Evolutionary conservation across 345 rosid species (phyloP), one percentile per base, ranked within the genome.

Genomic region (Clausena lansium): DNA sequence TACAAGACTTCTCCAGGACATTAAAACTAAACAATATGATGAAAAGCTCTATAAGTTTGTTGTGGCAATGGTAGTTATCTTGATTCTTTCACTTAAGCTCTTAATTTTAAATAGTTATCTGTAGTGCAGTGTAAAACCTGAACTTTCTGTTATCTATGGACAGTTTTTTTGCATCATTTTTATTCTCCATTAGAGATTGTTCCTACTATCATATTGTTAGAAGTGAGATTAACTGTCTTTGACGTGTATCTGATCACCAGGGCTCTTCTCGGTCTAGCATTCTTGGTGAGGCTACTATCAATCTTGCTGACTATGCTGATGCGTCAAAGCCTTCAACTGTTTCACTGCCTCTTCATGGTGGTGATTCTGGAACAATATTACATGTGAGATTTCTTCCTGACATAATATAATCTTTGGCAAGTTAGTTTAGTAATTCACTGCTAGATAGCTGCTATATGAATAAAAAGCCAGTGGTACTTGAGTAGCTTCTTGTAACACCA

Each of bases 221-320:
- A 50, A 54, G 38, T 73, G 41, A 73, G 52, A 33, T 68, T 79
- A 61, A 57, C 70, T 66, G 67, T 74, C 58, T 76, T 76, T 83
- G 71, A 45, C 57, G 70, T 76, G 66, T 67, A 79, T 82, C 62
- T 80, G 59, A 61, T 77, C 69, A 68, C 76, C 86, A 96, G 98
- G 99, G 99, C 76, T 87, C 98, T 79, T 91, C 99, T 30, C 82
- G 99, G 73, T 88, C 99, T 69, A 87, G 91, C 83, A 82, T 94
- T 59, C 99, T 96, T 64, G 99, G 99, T 59, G 99, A 96, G 85
- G 97, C 95, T 55, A 81, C 86, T 30, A 94, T 96, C 81, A 90
- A 96, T 85, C 97, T 96, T 82, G 90, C 99, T 79, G 93, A 92
- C 84, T 92, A 92, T 87, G 92, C 92, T 77, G 98, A 91, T 78